These are phyloP conservation scores for Ephemerocybe angulata DNA, from an alignment of 768 basidiomycete genomes.

Conservation along the genomic window DNA sequence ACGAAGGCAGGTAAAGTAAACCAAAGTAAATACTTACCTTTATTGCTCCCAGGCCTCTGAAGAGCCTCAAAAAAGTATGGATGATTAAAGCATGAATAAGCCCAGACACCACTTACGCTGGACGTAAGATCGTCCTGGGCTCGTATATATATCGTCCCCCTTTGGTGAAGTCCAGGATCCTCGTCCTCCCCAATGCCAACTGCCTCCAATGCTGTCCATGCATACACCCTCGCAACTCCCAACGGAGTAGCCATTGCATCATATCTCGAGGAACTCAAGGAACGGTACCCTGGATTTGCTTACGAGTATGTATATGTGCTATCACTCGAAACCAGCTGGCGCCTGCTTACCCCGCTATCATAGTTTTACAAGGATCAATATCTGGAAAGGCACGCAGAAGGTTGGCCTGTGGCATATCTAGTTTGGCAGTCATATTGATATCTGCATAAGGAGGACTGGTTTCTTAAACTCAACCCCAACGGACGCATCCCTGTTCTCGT, in stretches of 20 bases:
- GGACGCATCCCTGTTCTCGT: slow-evolving; percentile 67
- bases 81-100: no score
- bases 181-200: no score
- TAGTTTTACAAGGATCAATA: slow-evolving; percentile 52
- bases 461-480: slow-evolving; percentile 70
- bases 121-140: no score
- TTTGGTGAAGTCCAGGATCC: no score
- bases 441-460: slow-evolving; percentile 84
- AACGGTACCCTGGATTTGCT: slow-evolving; percentile 42
- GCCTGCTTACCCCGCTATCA: neutral
- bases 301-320: slow-evolving; percentile 42
- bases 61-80: no score
- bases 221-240: slow-evolving; percentile 57
- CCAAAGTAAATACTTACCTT: no score
- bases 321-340: neutral
- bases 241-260: slow-evolving; percentile 52
- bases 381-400: slow-evolving; percentile 63
- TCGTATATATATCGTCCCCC: no score
- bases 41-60: no score
- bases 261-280: slow-evolving; percentile 61
- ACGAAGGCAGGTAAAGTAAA: no score
- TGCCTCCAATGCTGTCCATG: slow-evolving; percentile 38
- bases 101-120: no score
- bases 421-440: no score
- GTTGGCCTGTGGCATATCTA: no score